A percentile compares a stretch with the other conserved stretches of the same genome.
Evolutionary conservation across 2,329 filamentous ascomycete species (phyloP).

Genomic region (Zasmidium angulare): DNA sequence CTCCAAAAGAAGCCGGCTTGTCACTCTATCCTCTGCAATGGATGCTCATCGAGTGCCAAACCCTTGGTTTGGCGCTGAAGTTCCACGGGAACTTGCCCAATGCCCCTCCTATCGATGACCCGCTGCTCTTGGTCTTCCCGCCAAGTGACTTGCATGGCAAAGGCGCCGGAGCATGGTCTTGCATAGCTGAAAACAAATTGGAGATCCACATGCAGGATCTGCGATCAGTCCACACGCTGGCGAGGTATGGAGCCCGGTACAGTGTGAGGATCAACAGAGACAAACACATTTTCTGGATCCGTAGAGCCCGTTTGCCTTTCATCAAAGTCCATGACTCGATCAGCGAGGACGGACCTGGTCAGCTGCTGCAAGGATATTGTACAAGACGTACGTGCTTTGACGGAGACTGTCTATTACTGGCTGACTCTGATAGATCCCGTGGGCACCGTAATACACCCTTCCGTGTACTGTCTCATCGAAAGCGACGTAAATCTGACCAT

Average conservation of each 20-base stretch:
- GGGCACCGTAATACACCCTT: conserved; percentile 31
- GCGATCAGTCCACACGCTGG: background rate
- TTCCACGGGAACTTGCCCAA: background rate
- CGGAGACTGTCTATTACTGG: too few relatives aligned
- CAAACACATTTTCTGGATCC: background rate
- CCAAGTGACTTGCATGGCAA: background rate
- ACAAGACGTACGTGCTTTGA: too few relatives aligned
- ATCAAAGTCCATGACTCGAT: too few relatives aligned
- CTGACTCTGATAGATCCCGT: too few relatives aligned
- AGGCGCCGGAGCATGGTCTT: background rate
- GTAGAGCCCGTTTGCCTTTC: background rate
- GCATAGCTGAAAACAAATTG: background rate
- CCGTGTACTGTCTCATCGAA: conserved; percentile 28
- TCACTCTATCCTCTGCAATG: conserved; percentile 44
- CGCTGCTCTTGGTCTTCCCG: background rate
- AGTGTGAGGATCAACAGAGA: background rate
- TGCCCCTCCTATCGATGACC: background rate
- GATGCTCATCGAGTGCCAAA: conserved; percentile 37
- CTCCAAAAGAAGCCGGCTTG: conserved; percentile 37
- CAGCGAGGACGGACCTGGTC: too few relatives aligned
- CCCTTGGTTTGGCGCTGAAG: background rate
- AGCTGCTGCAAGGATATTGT: background rate
- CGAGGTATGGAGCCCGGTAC: background rate
- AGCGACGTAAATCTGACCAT: conserved; percentile 7
- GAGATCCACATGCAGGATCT: background rate